Conservation (phyloP, 805 yeast genomes). For the Schizosaccharomyces osmophilus region DNA sequence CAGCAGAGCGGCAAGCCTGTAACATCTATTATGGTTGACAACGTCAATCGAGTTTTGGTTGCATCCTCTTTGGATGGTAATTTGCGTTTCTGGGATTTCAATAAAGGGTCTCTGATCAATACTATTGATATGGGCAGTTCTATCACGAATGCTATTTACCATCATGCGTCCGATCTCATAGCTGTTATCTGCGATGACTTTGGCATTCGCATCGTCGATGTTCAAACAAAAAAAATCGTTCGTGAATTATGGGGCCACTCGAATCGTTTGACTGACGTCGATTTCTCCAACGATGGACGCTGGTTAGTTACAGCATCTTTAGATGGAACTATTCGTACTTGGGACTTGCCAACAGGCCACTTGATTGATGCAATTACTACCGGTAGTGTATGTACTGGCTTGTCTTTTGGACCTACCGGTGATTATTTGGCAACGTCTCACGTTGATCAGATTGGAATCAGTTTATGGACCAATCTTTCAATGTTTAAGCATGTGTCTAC, state of each 20-base stretch:
- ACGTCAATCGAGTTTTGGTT: slow-evolving; percentile 71
- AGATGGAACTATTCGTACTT: slow-evolving; percentile 74
- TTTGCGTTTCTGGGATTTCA: slow-evolving; percentile 69
- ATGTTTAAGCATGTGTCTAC: slow-evolving; percentile 52
- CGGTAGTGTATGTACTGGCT: slow-evolving; percentile 52
- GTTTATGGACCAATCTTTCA: slow-evolving; percentile 76
- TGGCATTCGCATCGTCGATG: slow-evolving; percentile 60
- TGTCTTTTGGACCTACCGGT: slow-evolving; percentile 66
- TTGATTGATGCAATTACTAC: slow-evolving; percentile 79
- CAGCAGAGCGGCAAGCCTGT: slow-evolving; percentile 26
- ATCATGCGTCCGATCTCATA: slow-evolving; percentile 56
- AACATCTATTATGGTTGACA: slow-evolving; percentile 72
- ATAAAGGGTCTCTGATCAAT: slow-evolving; percentile 41
- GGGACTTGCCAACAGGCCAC: slow-evolving; percentile 94
- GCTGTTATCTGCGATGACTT: slow-evolving; percentile 75
- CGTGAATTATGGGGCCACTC: slow-evolving; percentile 77
- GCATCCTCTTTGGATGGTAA: slow-evolving; percentile 74
- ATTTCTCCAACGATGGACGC: slow-evolving; percentile 83
- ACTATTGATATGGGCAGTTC: slow-evolving; percentile 51
- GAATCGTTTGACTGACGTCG: slow-evolving; percentile 65
- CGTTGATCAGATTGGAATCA: slow-evolving; percentile 70
- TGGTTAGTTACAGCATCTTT: slow-evolving; percentile 70
- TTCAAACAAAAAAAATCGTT: slow-evolving; percentile 54
- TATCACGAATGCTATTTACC: slow-evolving; percentile 51
- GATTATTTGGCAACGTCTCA: slow-evolving; percentile 83